Base-by-base conservation (phyloP, 73 alveolate species). In the Paramecium bursaria region DNA sequence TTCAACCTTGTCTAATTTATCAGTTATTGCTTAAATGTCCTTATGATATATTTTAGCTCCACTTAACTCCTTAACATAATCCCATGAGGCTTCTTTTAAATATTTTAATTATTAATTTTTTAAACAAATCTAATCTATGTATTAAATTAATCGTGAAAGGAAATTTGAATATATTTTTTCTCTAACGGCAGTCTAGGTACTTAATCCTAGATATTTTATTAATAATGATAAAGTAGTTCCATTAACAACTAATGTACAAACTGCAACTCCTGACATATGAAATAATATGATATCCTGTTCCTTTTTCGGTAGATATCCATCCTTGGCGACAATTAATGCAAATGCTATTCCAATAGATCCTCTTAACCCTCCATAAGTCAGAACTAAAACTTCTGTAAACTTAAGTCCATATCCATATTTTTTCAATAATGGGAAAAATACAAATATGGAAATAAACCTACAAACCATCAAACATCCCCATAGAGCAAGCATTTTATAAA, bases 311-410 rank as follows among this genome's bases (percentile, higher is more conserved):
- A 87, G 50, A n/a, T 52, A 89, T 9, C 73, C 86, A 46, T 88
- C 93, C n/a, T 75, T 79, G 11, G 57, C 87, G 29, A 91, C 96
- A 33, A 88, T 88, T 47, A 91, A 55, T 0, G 96, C 91, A 39
- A 91, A 85, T 3, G 92, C 79, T 52, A 90, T 46, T 19, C 91
- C 89, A 33, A 91, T 90, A 35, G 91, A 92, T 33, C 96, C 96
- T 75, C 93, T 80, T 15, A 91, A 86, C 14, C 96, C 96, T 3
- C 91, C 91, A 48, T 73, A 87, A 1, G 91, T 85, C 30, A 88
- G 82, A 0, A 91, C 87, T 17, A 75, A 44, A 2, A 73, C 55
- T 49, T 91, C 86, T 17, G 61, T 35, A 75, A 55, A 74, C 0
- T 77, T 60, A 11, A 91, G 48, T 14, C 93, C 96, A 49, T 91